Evolutionary conservation across 23 red algal species (phyloP).

Genomic region (Rhodosorus marinus): DNA sequence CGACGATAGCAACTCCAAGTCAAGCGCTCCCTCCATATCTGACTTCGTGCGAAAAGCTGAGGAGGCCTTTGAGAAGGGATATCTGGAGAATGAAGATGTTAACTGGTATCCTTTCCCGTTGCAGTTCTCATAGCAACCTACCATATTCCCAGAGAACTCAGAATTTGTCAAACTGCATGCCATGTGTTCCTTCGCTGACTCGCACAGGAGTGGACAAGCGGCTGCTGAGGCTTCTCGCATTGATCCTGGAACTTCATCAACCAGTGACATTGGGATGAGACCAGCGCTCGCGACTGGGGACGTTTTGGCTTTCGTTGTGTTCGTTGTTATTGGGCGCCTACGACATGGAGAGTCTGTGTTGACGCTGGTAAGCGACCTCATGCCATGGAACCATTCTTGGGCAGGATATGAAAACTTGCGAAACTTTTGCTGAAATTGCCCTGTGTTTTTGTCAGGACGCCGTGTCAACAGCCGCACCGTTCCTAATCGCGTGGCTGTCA

Average conservation of each 20-base stretch:
- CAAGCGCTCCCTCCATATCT: not conserved
- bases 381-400: no score
- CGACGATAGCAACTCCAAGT: slow-evolving; percentile 3
- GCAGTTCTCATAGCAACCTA: no score
- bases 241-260: slow-evolving; percentile 12
- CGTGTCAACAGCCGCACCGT: slow-evolving; percentile 40
- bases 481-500: slow-evolving; percentile 45
- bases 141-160: no score
- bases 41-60: slow-evolving; percentile 51
- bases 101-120: no score
- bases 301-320: slow-evolving; percentile 12
- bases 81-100: slow-evolving; percentile 20
- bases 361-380: no score
- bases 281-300: slow-evolving; percentile 53
- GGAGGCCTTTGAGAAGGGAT: slow-evolving; percentile 32
- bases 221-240: slow-evolving; percentile 7
- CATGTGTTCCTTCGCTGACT: not conserved
- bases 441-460: no score
- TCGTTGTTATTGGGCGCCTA: slow-evolving; percentile 25
- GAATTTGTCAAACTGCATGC: no score
- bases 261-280: slow-evolving; percentile 21
- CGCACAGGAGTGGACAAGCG: slow-evolving; percentile 37
- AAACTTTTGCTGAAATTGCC: no score
- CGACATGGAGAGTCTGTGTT: slow-evolving; percentile 3
- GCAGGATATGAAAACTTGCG: no score